Conservation (phyloP, 805 yeast species). For the Sugiyamaella americana region DNA sequence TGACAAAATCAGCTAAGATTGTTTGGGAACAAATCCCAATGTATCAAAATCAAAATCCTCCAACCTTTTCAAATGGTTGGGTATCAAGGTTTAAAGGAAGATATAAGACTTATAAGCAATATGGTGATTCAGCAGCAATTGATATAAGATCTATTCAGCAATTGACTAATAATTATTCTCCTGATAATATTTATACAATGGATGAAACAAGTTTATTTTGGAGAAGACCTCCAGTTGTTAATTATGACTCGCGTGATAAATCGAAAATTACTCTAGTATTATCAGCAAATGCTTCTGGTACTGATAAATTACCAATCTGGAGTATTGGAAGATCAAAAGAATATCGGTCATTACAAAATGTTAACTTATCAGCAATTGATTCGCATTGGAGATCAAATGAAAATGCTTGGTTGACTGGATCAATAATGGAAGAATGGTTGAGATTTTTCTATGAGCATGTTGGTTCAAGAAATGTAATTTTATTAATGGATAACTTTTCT, state of each 20-base stretch:
- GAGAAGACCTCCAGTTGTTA: constrained; percentile 3
- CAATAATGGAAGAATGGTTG: constrained; percentile 11
- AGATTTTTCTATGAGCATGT: constrained; percentile 9
- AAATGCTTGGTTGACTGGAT: constrained; percentile 11
- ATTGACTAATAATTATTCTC: constrained; percentile 3
- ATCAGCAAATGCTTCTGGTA: constrained; percentile 6
- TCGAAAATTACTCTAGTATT: constrained; percentile 6
- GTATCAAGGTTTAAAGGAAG: constrained; percentile 10
- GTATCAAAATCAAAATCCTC: constrained; percentile 4
- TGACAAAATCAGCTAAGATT: constrained; percentile 8
- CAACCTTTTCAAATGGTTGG: constrained; percentile 12
- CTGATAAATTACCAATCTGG: constrained; percentile 9
- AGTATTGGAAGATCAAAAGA: constrained; percentile 6
- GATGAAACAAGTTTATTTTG: constrained; percentile 10
- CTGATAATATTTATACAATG: constrained; percentile 10
- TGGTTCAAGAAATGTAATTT: constrained; percentile 4
- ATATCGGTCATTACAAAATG: background rate
- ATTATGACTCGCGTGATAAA: background rate
- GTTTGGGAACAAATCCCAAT: constrained; percentile 8
- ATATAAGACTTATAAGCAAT: constrained; percentile 9
- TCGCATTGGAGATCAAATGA: constrained; percentile 9
- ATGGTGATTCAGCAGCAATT: constrained; percentile 9
- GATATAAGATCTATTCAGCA: constrained; percentile 8
- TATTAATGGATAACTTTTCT: constrained; percentile 9
- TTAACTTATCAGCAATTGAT: constrained; percentile 1